Evolutionary conservation across 495 filamentous ascomycete species (phyloP).

Genomic region (Trichoderma asperelloides): DNA sequence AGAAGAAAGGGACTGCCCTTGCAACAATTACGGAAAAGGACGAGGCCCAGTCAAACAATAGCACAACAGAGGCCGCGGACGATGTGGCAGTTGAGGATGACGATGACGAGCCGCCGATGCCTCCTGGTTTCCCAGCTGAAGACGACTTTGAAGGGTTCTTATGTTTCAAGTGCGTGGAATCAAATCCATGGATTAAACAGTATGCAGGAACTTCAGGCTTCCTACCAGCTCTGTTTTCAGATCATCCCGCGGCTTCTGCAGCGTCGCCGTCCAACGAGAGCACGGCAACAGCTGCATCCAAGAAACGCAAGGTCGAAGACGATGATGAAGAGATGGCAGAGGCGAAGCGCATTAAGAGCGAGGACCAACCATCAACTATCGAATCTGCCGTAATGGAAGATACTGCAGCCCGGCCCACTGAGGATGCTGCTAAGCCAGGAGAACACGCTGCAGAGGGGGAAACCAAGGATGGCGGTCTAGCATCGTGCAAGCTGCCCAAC

Average conservation of each 20-base stretch:
- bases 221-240: conserved; percentile 53
- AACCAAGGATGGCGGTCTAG: conserved; percentile 14
- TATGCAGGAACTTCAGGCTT: conserved; percentile 85
- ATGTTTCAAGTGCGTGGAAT: conserved; percentile 87
- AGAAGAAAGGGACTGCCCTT: conserved; percentile 17
- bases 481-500: conserved; percentile 36
- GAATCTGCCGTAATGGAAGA: conserved; percentile 5
- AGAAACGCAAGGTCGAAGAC: conserved; percentile 73
- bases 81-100: conserved; percentile 27
- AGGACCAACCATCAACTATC: conserved; percentile 16
- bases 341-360: conserved; percentile 54
- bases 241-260: conserved; percentile 14
- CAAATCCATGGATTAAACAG: conserved; percentile 82
- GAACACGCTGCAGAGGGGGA: conserved; percentile 8
- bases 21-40: conserved; percentile 32
- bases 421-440: not conserved
- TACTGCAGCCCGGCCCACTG: not conserved
- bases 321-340: conserved; percentile 37
- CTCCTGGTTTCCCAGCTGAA: conserved; percentile 78
- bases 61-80: conserved; percentile 10
- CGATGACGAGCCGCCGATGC: conserved; percentile 48
- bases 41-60: conserved; percentile 17
- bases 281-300: conserved; percentile 24
- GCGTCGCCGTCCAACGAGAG: not conserved
- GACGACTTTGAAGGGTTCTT: conserved; percentile 83